Percentiles rank a stretch among this genome's conserved stretches.
phyloP scores from a whole-genome alignment of 2,329 filamentous ascomycete genomes.

The Xylaria digitata region DNA sequence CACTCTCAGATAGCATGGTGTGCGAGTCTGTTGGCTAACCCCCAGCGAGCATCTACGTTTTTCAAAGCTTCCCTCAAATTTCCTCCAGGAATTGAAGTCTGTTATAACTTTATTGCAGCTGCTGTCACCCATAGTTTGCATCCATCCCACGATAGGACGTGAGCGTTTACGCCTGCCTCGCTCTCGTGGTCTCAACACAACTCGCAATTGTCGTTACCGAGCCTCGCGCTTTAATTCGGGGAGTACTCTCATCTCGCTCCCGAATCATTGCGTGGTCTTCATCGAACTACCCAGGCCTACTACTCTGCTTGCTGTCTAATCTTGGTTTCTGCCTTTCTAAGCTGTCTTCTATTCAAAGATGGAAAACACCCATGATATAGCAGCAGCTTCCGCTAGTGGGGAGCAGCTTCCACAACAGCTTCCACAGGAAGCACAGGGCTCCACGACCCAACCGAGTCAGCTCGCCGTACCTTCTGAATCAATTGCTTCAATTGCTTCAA shows the following conservation, averaged over 20 bases:
- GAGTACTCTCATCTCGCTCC: neutral
- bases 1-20: constrained; percentile 8
- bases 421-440: constrained; percentile 17
- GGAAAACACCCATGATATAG: constrained; percentile 20
- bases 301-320: neutral
- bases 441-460: constrained; percentile 19
- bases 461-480: constrained; percentile 8
- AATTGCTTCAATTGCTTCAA: constrained; percentile 18
- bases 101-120: constrained; percentile 9
- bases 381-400: constrained; percentile 19
- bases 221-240: neutral
- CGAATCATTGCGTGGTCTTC: neutral
- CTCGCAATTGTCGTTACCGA: neutral
- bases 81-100: neutral
- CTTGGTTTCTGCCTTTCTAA: constrained; percentile 9
- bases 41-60: neutral
- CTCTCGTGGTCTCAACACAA: neutral
- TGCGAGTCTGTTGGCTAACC: neutral
- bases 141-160: constrained; percentile 5
- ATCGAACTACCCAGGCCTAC: neutral
- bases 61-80: too few species aligned
- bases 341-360: constrained; percentile 13
- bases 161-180: constrained; percentile 17
- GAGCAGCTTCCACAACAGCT: constrained; percentile 23
- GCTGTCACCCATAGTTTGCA: constrained; percentile 1